Conservation (phyloP, 768 basidiomycete species). For the Lactarius sp. region DNA sequence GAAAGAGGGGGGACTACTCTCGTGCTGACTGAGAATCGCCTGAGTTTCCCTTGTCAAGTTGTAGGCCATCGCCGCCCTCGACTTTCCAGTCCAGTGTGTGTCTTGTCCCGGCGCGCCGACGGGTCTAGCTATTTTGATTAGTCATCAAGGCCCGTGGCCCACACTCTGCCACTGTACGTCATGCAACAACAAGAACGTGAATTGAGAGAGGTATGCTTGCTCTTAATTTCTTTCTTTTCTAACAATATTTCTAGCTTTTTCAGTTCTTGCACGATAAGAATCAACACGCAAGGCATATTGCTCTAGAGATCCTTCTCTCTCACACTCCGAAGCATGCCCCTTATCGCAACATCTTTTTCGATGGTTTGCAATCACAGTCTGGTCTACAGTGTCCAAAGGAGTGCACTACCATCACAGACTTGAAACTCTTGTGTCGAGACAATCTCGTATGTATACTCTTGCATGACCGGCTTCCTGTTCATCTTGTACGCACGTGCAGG, state of each 20-base stretch:
- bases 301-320: slow-evolving; percentile 75
- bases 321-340: slow-evolving; percentile 72
- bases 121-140: slow-evolving; percentile 1
- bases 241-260: slow-evolving; percentile 48
- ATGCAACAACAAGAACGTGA: slow-evolving; percentile 17
- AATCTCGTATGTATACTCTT: slow-evolving; percentile 54
- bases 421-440: slow-evolving; percentile 86
- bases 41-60: slow-evolving; percentile 64
- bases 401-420: slow-evolving; percentile 65
- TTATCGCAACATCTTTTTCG: slow-evolving; percentile 70
- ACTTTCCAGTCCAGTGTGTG: not conserved
- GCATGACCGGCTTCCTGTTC: not conserved
- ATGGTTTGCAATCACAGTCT: slow-evolving; percentile 46
- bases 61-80: slow-evolving; percentile 52
- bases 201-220: slow-evolving; percentile 25
- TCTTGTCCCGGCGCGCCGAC: too few relatives aligned
- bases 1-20: slow-evolving; percentile 63
- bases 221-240: not conserved
- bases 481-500: slow-evolving; percentile 39
- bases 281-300: slow-evolving; percentile 81
- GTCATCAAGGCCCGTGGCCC: slow-evolving; percentile 7
- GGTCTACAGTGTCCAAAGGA: slow-evolving; percentile 58
- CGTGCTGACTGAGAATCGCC: slow-evolving; percentile 55
- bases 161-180: not conserved
- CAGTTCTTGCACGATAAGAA: slow-evolving; percentile 84